A percentile compares a stretch with the other conserved stretches of the same genome.
Conservation (phyloP, 2,329 filamentous ascomycete genomes). For the Penicillium nordicum region DNA sequence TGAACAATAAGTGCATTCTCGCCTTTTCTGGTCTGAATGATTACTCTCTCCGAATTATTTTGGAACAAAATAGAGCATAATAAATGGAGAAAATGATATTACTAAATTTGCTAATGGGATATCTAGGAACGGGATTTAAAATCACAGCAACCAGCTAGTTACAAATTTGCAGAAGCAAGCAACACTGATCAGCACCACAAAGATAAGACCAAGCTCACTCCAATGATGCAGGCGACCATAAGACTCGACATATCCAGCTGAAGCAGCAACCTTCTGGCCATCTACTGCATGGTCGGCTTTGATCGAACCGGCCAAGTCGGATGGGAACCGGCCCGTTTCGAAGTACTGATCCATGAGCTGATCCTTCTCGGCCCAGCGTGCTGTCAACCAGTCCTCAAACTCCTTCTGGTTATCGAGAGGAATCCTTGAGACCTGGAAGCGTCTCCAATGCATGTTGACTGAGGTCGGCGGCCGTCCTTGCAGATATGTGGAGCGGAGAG, state of each 20-base stretch:
- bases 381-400: constrained; percentile 81
- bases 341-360: constrained; percentile 79
- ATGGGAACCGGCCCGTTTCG: constrained; percentile 74
- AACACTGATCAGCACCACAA: constrained; percentile 38
- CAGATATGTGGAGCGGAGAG: constrained; percentile 80
- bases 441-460: constrained; percentile 94
- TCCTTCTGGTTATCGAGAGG: constrained; percentile 68
- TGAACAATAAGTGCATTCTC: not conserved
- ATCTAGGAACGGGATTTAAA: not conserved
- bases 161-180: constrained; percentile 33
- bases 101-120: not conserved
- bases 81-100: not conserved
- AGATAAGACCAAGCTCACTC: constrained; percentile 45
- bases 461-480: constrained; percentile 87
- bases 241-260: constrained; percentile 43
- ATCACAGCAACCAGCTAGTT: constrained; percentile 15
- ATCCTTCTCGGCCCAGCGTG: constrained; percentile 91
- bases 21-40: not conserved
- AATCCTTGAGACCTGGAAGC: constrained; percentile 76
- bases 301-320: constrained; percentile 55
- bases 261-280: constrained; percentile 31
- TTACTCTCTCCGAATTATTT: not conserved
- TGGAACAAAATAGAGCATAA: not conserved
- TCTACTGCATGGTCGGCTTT: constrained; percentile 42
- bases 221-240: constrained; percentile 43